These are phyloP conservation scores for Penicillium vulpinum DNA, from an alignment of 2,329 filamentous ascomycete genomes.

Conservation along the genomic window DNA sequence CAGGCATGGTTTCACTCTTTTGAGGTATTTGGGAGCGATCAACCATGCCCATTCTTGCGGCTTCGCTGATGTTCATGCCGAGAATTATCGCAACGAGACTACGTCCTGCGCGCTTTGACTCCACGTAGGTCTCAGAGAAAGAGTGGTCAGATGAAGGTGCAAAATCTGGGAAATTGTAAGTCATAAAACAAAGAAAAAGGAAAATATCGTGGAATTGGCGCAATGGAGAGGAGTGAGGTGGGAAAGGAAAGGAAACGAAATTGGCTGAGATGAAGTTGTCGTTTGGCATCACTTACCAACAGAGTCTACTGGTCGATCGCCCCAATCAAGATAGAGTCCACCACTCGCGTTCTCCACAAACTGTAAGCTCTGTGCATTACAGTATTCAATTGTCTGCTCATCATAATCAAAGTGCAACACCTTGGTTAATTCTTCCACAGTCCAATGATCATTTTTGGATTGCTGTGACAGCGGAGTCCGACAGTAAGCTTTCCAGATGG, in stretches of 20 bases:
- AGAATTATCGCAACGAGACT: constrained; percentile 58
- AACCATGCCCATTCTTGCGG: constrained; percentile 52
- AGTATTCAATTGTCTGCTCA: constrained; percentile 56
- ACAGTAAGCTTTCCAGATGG: constrained; percentile 56
- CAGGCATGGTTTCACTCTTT: constrained; percentile 23
- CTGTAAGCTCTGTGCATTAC: constrained; percentile 54
- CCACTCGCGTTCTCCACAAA: constrained; percentile 51
- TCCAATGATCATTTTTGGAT: constrained; percentile 57
- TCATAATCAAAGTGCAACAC: constrained; percentile 58
- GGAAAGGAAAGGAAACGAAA: neutral
- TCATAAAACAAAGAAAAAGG: neutral
- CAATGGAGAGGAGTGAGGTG: neutral
- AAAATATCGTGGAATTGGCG: neutral
- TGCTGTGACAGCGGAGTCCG: constrained; percentile 50
- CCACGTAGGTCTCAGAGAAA: constrained; percentile 57
- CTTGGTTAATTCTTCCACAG: constrained; percentile 51
- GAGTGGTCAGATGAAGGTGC: constrained; percentile 51
- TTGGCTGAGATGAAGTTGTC: neutral
- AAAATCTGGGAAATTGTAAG: constrained; percentile 34
- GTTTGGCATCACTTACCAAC: constrained; percentile 37
- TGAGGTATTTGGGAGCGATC: constrained; percentile 41
- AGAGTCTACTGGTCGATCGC: constrained; percentile 48
- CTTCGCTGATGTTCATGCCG: constrained; percentile 55
- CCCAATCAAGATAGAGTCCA: constrained; percentile 53
- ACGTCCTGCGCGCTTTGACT: constrained; percentile 58